phyloP scores from a whole-genome alignment of 2,329 filamentous ascomycete species.

The Dactylellina parvicollis region DNA sequence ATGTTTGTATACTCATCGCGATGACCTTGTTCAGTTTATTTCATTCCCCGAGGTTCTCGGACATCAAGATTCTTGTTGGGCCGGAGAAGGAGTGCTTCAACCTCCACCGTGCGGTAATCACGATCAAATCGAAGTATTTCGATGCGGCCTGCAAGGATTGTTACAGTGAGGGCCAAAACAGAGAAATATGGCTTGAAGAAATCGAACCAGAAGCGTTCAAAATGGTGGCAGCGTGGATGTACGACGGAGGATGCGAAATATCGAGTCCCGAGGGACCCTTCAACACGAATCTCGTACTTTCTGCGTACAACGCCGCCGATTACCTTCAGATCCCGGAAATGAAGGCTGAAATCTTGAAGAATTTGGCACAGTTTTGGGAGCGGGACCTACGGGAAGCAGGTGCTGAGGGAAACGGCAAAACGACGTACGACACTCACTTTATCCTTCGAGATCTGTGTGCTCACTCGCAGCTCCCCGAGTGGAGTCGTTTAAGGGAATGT shows the following conservation, averaged over 20 bases:
- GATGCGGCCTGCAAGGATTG: background rate
- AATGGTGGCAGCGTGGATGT: conserved; percentile 6
- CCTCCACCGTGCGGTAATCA: conserved; percentile 1
- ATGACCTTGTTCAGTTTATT: too few relatives aligned
- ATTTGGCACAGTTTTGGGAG: background rate
- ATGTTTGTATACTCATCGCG: too few relatives aligned
- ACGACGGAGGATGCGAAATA: background rate
- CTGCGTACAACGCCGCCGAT: background rate
- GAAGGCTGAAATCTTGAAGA: background rate
- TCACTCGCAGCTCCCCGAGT: background rate
- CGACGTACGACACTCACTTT: background rate
- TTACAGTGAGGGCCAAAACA: background rate
- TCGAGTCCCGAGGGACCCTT: background rate
- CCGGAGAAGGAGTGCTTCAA: background rate
- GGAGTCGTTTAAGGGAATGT: background rate
- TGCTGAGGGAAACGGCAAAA: background rate
- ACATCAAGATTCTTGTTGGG: conserved; percentile 1
- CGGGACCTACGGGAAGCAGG: background rate
- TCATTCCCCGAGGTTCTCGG: background rate
- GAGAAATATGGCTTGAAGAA: conserved; percentile 1
- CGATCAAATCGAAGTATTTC: background rate
- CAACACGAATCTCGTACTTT: background rate
- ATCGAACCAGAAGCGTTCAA: background rate
- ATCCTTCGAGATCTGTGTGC: background rate
- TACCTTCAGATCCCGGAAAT: background rate